Evolutionary conservation across 1,139 yeast species (phyloP).

Genomic region (Candida gigantensis): DNA sequence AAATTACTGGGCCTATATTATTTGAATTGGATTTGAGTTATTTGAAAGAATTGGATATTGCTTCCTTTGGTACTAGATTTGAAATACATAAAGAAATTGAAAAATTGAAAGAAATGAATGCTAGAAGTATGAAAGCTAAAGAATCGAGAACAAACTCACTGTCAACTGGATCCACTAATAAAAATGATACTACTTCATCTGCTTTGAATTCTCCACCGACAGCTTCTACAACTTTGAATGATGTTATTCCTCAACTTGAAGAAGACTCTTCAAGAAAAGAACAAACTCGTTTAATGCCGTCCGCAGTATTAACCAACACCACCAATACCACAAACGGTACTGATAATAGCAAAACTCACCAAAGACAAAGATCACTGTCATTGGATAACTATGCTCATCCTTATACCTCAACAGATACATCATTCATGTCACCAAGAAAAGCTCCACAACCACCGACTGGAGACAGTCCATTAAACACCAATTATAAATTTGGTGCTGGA

Average conservation of each 20-base stretch:
- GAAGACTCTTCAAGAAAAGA: conserved; percentile 9
- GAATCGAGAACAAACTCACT: conserved; percentile 11
- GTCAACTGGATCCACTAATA: conserved; percentile 11
- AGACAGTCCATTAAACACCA: conserved; percentile 23
- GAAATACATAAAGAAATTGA: conserved; percentile 90
- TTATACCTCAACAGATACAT: conserved; percentile 6
- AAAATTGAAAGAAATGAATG: conserved; percentile 45
- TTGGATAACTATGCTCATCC: conserved; percentile 43
- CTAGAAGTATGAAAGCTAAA: conserved; percentile 14
- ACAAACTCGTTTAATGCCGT: conserved; percentile 17
- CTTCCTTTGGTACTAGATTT: conserved; percentile 92
- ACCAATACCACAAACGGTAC: conserved; percentile 4
- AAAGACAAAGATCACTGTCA: conserved; percentile 35
- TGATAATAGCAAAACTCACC: conserved; percentile 13
- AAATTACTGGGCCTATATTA: conserved; percentile 82
- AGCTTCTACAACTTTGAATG: conserved; percentile 12
- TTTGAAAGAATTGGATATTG: conserved; percentile 86
- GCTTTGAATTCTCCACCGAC: conserved; percentile 14
- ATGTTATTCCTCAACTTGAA: conserved; percentile 6
- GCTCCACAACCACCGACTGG: conserved; percentile 44
- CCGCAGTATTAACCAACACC: conserved; percentile 14
- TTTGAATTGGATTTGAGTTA: conserved; percentile 83
- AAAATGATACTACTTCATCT: conserved; percentile 11
- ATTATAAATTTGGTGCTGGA: conserved; percentile 28
- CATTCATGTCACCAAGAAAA: conserved; percentile 57